A percentile compares a stretch with the other conserved stretches of the same genome.
Evolutionary conservation across 495 filamentous ascomycete genomes (phyloP).

Genomic region (Chaetomium tenue): DNA sequence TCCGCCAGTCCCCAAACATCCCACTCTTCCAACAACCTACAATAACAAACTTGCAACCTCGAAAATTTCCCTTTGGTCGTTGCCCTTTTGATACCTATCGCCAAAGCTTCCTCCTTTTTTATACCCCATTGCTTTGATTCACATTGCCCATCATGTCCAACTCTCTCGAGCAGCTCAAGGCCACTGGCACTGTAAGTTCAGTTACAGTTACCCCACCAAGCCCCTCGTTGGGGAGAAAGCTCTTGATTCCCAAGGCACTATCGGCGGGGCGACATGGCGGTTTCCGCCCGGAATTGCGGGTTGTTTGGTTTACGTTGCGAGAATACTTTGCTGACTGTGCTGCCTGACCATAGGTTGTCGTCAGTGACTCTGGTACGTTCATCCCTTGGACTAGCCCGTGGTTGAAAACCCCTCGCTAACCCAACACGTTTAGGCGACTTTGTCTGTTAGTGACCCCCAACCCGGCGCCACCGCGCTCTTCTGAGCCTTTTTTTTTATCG

Average conservation of each 20-base stretch:
- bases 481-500: neutral
- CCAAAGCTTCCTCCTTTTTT: neutral
- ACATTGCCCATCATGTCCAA: conserved; percentile 61
- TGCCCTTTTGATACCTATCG: conserved; percentile 7
- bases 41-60: neutral
- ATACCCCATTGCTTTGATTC: conserved; percentile 13
- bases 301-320: neutral
- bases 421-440: conserved; percentile 53
- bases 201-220: conserved; percentile 44
- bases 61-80: conserved; percentile 7
- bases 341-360: conserved; percentile 64
- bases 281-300: neutral
- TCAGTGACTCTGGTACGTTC: conserved; percentile 83
- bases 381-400: neutral
- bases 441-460: conserved; percentile 57
- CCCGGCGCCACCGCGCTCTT: neutral
- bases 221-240: conserved; percentile 25
- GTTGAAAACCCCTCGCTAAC: neutral
- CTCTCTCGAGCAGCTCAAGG: conserved; percentile 95
- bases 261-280: neutral
- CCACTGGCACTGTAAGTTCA: conserved; percentile 82
- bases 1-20: conserved; percentile 19
- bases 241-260: neutral
- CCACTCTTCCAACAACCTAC: conserved; percentile 3
- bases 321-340: conserved; percentile 30